phyloP scores from a whole-genome alignment of 257 asterid genomes.

The Ocimum tenuiflorum region DNA sequence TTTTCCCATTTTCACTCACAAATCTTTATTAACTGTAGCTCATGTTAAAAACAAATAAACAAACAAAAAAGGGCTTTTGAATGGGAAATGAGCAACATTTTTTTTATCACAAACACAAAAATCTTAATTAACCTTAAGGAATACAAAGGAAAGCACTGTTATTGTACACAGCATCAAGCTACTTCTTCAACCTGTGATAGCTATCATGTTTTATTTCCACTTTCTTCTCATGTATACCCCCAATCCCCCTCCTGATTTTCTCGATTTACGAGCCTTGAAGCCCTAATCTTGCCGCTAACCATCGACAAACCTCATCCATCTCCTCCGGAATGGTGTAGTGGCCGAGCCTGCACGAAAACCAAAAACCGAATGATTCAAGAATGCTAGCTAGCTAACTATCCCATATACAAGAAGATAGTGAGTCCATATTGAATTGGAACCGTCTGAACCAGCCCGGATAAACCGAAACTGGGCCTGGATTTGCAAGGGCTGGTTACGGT shows the following conservation, averaged over 20 bases:
- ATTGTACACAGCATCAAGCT: slow-evolving; percentile 14
- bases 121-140: neutral
- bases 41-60: too few relatives aligned
- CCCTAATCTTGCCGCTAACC: slow-evolving; percentile 46
- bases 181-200: slow-evolving; percentile 11
- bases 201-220: slow-evolving; percentile 15
- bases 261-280: slow-evolving; percentile 40
- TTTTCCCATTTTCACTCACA: too few relatives aligned
- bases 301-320: slow-evolving; percentile 51
- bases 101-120: neutral
- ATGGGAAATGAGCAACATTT: neutral
- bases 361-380: neutral
- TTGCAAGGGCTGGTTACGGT: too few relatives aligned
- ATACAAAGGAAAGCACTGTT: slow-evolving; percentile 12
- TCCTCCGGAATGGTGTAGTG: slow-evolving; percentile 73
- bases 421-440: too few relatives aligned
- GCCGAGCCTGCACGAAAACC: slow-evolving; percentile 46
- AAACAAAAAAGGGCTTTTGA: neutral
- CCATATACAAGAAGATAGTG: neutral
- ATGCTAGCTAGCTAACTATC: neutral
- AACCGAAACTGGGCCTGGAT: too few relatives aligned
- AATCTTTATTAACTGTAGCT: too few relatives aligned
- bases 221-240: slow-evolving; percentile 29
- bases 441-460: too few relatives aligned
- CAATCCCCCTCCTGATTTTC: neutral